A percentile compares a stretch with the other conserved stretches of the same genome.
Conservation (phyloP, 306 rosid species). For the Lagenaria siceraria region DNA sequence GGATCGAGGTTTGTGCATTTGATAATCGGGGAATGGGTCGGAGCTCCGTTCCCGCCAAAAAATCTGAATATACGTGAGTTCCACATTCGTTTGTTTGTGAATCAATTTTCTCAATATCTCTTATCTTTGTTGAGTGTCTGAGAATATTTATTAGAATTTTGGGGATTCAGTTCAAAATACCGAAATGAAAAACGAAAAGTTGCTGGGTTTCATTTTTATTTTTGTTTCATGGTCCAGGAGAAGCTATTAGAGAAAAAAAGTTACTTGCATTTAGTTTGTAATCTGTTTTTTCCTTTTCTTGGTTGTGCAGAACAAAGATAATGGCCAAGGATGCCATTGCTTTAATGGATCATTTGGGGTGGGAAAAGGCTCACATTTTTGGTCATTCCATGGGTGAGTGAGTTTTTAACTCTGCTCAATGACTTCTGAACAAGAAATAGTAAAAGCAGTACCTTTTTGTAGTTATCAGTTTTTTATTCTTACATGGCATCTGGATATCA, state of each 20-base stretch:
- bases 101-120: not conserved
- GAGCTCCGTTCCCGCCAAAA: conserved; percentile 55
- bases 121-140: not conserved
- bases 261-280: not conserved
- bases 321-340: conserved; percentile 92
- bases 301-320: conserved; percentile 59
- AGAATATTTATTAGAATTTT: not conserved
- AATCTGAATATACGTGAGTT: conserved; percentile 74
- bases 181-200: no score
- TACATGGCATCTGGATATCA: not conserved
- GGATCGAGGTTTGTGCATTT: conserved; percentile 74
- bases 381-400: conserved; percentile 99
- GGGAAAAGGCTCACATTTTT: conserved; percentile 81
- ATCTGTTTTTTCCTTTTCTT: conserved; percentile 4
- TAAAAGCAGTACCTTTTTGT: not conserved
- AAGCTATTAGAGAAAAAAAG: not conserved
- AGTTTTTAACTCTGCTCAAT: conserved; percentile 12
- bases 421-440: not conserved
- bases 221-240: not conserved
- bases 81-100: not conserved
- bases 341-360: conserved; percentile 76
- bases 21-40: conserved; percentile 92
- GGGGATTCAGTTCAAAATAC: not conserved
- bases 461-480: not conserved
- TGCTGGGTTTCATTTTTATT: not conserved